Percentiles rank a stretch among this genome's conserved stretches.
Evolutionary conservation across 176 grass and related monocot species (phyloP).

Genomic region (Dactylis glomerata): DNA sequence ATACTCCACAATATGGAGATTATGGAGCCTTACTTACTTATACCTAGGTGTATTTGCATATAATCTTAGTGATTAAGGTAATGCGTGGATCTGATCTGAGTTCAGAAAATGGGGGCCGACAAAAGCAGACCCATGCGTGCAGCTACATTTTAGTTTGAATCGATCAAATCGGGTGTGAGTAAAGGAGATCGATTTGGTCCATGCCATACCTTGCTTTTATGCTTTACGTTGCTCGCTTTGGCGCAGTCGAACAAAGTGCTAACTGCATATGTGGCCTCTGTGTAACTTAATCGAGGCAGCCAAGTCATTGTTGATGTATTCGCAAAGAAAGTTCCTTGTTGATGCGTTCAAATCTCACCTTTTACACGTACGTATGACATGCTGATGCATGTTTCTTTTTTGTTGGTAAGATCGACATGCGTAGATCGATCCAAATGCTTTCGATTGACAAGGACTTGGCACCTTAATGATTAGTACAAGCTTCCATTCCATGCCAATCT

Average conservation of each 20-base stretch:
- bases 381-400: not conserved
- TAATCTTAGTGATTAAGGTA: slow-evolving; percentile 22
- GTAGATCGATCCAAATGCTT: not conserved
- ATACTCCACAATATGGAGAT: not conserved
- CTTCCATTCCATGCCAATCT: not conserved
- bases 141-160: not conserved
- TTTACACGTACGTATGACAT: not conserved
- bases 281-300: not conserved
- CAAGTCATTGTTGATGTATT: too few relatives aligned
- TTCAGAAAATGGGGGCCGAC: not conserved
- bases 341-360: slow-evolving; percentile 2
- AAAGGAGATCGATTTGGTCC: slow-evolving; percentile 10
- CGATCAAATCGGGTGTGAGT: too few relatives aligned
- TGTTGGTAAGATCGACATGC: not conserved
- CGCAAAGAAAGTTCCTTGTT: not conserved
- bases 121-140: not conserved
- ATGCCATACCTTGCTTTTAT: not conserved
- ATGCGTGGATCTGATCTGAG: not conserved
- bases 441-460: not conserved
- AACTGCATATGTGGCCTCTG: not conserved
- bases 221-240: not conserved
- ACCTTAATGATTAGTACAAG: not conserved
- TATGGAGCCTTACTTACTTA: not conserved
- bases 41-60: not conserved
- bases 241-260: not conserved